Base-by-base conservation (phyloP, 83 land plant genomes). In the Picea abies region DNA sequence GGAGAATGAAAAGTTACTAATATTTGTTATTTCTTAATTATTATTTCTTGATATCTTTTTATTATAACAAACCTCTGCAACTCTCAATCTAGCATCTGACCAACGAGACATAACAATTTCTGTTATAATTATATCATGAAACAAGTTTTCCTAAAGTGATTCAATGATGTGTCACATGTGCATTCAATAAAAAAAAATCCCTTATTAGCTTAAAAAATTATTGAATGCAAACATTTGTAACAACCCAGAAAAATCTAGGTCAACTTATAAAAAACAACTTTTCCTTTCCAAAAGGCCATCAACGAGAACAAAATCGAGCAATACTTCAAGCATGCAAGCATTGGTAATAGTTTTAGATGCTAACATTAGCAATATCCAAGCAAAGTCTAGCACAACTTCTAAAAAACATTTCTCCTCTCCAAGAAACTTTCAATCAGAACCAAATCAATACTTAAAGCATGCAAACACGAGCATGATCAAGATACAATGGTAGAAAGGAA, bases 111-210 rank as follows among this genome's bases (percentile, higher is more conserved):
- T 64, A 5, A 84, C 94, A 26, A 81, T 86, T 32, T 88, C 76
- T 26, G 88, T 86, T 37, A 79, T 89, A 32, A 68, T 84, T 32
- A 81, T 67, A 70, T 87, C 82, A 23, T 86, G 90, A 52, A 87
- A 89, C 1, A 90, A 84, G 56, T 67, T 84, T 35, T 86, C 58
- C 67, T 87, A 79, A 20, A 93, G 91, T 16, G 83, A 88, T 11
- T 92, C 94, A 10, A 91, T 66, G 22, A 88, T 52, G 60, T 89
- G 87, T 94, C 94, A 92, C 94, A 94, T 92, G 86, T 23, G 23
- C 60, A 25, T 1, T 37, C 26, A 73, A 7, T 19, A 56, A 5
- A 19, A 37, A 32, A n/a, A n/a, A 65, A 5, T 66, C 32, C 15
- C 47, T 63, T 72, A 37, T 83, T n/a, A 14, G 62, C 6, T 62